phyloP scores from a whole-genome alignment of 495 filamentous ascomycete species.

The Tuber melanosporum region DNA sequence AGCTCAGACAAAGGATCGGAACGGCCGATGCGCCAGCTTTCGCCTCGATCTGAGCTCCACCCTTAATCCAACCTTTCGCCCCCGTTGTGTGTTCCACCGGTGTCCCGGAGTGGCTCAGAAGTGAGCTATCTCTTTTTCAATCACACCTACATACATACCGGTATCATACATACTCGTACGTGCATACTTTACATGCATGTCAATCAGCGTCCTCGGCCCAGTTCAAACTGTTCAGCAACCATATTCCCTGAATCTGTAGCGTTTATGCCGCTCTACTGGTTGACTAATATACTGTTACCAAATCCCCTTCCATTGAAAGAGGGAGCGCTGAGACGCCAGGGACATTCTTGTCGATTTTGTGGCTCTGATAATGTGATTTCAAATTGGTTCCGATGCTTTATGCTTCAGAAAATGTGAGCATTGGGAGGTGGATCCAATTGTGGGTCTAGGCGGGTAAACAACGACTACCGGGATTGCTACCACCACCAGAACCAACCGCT shows the following conservation, averaged over 20 bases:
- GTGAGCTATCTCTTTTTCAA: conserved; percentile 39
- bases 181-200: conserved; percentile 2
- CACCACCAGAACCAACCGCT: background rate
- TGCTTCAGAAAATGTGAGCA: background rate
- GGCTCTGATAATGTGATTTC: background rate
- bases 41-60: conserved; percentile 30
- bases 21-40: conserved; percentile 34
- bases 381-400: background rate
- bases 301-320: background rate
- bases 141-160: conserved; percentile 1
- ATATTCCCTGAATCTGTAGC: background rate
- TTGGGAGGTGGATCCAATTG: conserved; percentile 2
- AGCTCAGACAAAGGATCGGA: conserved; percentile 10
- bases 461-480: background rate
- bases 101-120: conserved; percentile 26
- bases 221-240: background rate
- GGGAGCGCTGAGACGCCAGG: background rate
- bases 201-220: background rate
- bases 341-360: background rate
- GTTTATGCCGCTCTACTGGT: background rate
- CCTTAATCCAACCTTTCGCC: conserved; percentile 19
- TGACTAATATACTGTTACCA: background rate
- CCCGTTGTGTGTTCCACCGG: conserved; percentile 18
- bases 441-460: conserved; percentile 4
- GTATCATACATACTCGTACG: background rate